Conservation (phyloP, 495 filamentous ascomycete species). For the Margaritispora aquatica region DNA sequence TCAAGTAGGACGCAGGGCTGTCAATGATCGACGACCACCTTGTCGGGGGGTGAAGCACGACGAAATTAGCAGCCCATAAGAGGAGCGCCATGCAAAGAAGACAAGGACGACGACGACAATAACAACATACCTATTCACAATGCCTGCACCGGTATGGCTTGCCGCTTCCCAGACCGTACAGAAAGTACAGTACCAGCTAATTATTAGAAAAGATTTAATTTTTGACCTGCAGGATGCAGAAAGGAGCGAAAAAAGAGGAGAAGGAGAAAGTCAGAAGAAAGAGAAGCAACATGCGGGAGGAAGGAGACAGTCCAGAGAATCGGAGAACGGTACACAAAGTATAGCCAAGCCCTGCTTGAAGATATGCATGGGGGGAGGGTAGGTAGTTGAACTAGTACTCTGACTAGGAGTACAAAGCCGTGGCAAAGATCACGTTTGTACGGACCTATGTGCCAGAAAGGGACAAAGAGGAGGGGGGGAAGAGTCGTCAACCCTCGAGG, state of each 20-base stretch:
- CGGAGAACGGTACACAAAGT: no score
- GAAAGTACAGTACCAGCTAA: no score
- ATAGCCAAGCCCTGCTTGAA: conserved; percentile 1
- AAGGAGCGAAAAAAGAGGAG: not conserved
- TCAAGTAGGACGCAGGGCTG: conserved; percentile 7
- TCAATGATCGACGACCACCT: conserved; percentile 27
- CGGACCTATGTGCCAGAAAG: not conserved
- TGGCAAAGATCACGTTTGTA: not conserved
- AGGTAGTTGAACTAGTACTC: not conserved
- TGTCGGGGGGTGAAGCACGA: conserved; percentile 36
- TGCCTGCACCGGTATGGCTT: conserved; percentile 40
- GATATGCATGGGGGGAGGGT: not conserved
- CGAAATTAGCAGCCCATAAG: conserved; percentile 28
- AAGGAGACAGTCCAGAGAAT: no score
- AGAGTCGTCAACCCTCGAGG: not conserved
- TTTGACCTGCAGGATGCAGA: conserved; percentile 1
- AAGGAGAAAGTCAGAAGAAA: conserved; percentile 2
- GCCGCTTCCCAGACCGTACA: no score
- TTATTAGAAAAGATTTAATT: conserved; percentile 16
- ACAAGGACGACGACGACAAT: conserved; percentile 12
- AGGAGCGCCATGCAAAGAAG: no score
- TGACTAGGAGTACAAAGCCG: no score
- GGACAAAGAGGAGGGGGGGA: not conserved
- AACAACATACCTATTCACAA: conserved; percentile 48
- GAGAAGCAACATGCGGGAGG: not conserved